Base-by-base conservation (phyloP, 1,284 basidiomycete species). In the Mycena citricolor region DNA sequence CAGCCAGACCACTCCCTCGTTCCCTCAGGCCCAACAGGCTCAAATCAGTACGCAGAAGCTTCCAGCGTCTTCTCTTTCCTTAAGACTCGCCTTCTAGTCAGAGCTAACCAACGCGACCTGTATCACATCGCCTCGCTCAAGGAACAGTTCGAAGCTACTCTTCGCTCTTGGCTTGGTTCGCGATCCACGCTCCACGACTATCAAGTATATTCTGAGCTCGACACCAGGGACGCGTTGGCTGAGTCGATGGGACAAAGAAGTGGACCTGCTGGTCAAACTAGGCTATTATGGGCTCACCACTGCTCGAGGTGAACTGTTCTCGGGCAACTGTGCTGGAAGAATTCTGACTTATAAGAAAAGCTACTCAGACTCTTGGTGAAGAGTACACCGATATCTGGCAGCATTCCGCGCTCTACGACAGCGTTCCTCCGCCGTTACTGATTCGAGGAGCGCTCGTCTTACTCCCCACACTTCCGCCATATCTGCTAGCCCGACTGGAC, bases 371-470 rank as follows among this genome's bases (percentile, higher is more conserved):
- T 2, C 71, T 94, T 0, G 91, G 91, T 12, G 91, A 95, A 64
- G 91, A 95, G 61, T 95, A 95, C 59, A 93, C 90, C 1, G 88
- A 90, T 57, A 85, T 90, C 23, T 86, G 90, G 78, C 79, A 85
- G 42, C 79, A 81, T 44, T 80, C 82, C 11, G 59, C 65, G 32
- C 13, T 64, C 59, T 32, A 61, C 10, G 52, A 59, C 10, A 58
- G 62, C 12, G 58, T 66, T 25, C 80, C 77, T 11, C 81, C 78
- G 11, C 67, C 77, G 14, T 60, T 51, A 25, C 58, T 63, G 44
- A 57, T 69, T 10, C 76, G 83, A 26, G 62, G 71, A 14, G 71
- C 73, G 1, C 67, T 91, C 10, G 68, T 90, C 32, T 70, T 92
- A 13, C 69, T 91, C 22, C 77, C 83, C 35, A 70, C 81, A 34